phyloP scores from a whole-genome alignment of 345 rosid species.

The Dipteronia sinensis region DNA sequence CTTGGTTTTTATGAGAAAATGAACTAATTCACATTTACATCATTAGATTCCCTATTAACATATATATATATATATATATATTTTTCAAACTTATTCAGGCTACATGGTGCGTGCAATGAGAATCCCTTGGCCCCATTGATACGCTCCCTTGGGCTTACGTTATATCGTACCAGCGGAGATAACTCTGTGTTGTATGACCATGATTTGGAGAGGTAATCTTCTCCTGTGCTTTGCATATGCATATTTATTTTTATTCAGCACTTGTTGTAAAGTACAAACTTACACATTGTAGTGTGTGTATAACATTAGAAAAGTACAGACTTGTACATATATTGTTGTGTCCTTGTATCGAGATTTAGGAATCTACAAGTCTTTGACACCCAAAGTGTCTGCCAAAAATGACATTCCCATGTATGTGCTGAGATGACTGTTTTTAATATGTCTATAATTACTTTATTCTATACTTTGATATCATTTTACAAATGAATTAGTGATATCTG shows the following conservation, averaged over 20 bases:
- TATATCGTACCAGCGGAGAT: conserved; percentile 90
- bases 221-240: conserved; percentile 2
- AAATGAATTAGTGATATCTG: neutral
- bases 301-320: too few relatives aligned
- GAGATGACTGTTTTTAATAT: neutral
- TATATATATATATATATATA: neutral
- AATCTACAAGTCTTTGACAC: neutral
- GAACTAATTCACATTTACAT: neutral
- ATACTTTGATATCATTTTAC: neutral
- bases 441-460: neutral
- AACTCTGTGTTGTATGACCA: conserved; percentile 89
- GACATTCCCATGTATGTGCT: neutral
- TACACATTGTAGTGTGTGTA: neutral
- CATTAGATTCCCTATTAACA: neutral
- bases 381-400: neutral
- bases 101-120: conserved; percentile 90
- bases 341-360: neutral
- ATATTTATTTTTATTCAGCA: conserved; percentile 8
- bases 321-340: neutral
- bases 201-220: conserved; percentile 84
- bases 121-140: conserved; percentile 91
- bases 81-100: conserved; percentile 47
- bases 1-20: neutral
- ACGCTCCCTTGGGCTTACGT: conserved; percentile 66
- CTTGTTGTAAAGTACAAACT: neutral